phyloP scores from a whole-genome alignment of 768 basidiomycete genomes.

The Boletus reticuloceps region DNA sequence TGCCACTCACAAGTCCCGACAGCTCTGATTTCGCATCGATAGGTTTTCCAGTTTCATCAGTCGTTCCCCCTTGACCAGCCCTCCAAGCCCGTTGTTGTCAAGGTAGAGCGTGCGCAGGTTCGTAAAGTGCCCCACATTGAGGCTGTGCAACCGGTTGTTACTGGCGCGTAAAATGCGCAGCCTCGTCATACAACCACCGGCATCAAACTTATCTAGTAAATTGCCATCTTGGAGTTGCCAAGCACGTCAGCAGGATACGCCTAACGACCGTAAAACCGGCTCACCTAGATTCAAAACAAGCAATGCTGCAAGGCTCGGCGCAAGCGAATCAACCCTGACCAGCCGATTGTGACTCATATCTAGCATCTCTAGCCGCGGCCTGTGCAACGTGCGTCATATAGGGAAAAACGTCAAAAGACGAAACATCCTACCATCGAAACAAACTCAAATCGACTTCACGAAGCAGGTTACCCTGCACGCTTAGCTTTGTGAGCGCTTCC shows the following conservation, averaged over 20 bases:
- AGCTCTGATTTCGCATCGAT: conserved; percentile 86
- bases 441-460: conserved; percentile 54
- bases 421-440: conserved; percentile 59
- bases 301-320: conserved; percentile 53
- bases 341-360: conserved; percentile 79
- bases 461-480: conserved; percentile 73
- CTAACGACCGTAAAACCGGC: conserved; percentile 34
- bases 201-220: conserved; percentile 50
- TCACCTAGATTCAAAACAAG: conserved; percentile 80
- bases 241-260: conserved; percentile 14
- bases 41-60: conserved; percentile 82
- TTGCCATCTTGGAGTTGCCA: conserved; percentile 63
- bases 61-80: conserved; percentile 51
- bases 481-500: conserved; percentile 81
- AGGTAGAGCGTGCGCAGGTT: conserved; percentile 88
- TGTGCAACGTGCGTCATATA: conserved; percentile 13
- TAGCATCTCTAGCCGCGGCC: conserved; percentile 73
- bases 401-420: conserved; percentile 1
- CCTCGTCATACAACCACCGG: conserved; percentile 56
- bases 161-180: conserved; percentile 85
- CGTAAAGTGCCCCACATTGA: conserved; percentile 62
- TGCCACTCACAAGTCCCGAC: conserved; percentile 65
- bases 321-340: conserved; percentile 55
- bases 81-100: conserved; percentile 72
- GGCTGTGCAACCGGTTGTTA: conserved; percentile 68